Percentiles rank a stretch among this genome's conserved stretches.
phyloP scores from a whole-genome alignment of 2,329 filamentous ascomycete species.

The Aaosphaeria arxii region DNA sequence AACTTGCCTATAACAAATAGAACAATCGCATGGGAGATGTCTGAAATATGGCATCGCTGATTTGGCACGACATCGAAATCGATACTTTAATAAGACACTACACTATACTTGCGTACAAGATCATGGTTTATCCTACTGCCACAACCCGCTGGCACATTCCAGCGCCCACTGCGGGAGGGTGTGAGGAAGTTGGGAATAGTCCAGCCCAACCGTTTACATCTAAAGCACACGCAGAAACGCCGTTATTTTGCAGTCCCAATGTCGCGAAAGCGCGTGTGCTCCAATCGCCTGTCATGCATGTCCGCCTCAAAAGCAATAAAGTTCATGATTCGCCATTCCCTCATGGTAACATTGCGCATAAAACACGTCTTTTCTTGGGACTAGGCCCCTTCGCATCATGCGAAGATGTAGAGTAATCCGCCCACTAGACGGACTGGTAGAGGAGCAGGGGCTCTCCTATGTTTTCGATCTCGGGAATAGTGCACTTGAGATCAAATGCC shows the following conservation, averaged over 20 bases:
- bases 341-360: slow-evolving; percentile 30
- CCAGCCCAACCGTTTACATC: slow-evolving; percentile 3
- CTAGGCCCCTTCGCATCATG: slow-evolving; percentile 2
- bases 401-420: slow-evolving; percentile 6
- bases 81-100: slow-evolving; percentile 27
- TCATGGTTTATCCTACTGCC: not conserved
- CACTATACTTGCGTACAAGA: slow-evolving; percentile 20
- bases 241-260: slow-evolving; percentile 21
- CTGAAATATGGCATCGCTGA: no score
- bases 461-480: slow-evolving; percentile 98
- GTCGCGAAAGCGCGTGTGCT: slow-evolving; percentile 13
- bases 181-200: slow-evolving; percentile 4
- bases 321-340: slow-evolving; percentile 35
- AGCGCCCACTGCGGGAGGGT: not conserved
- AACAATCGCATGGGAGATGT: no score
- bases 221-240: slow-evolving; percentile 15
- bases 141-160: not conserved
- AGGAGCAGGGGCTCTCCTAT: slow-evolving; percentile 92
- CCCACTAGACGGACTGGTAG: slow-evolving; percentile 56
- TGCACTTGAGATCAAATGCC: slow-evolving; percentile 97
- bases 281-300: slow-evolving; percentile 38
- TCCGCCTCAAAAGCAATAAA: slow-evolving; percentile 17
- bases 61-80: not conserved
- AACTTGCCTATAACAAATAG: no score
- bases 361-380: slow-evolving; percentile 11